A percentile compares a stretch with the other conserved stretches of the same genome.
These are phyloP conservation scores for Gigaspora rosea DNA, from an alignment of 192 early-diverging fungal genomes.

Conservation along the genomic window DNA sequence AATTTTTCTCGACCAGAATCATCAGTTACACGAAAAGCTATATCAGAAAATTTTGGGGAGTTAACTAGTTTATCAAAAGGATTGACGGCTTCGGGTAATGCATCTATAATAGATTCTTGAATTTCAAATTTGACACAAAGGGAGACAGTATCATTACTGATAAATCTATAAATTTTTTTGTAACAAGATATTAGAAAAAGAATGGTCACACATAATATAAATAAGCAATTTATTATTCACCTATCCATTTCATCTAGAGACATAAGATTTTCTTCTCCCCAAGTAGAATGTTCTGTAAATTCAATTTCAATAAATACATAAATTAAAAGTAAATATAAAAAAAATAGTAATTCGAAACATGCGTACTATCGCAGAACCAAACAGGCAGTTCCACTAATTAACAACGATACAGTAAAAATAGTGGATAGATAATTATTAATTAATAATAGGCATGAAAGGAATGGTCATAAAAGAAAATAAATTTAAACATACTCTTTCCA, in stretches of 20 bases:
- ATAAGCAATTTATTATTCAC: background rate
- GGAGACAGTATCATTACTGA: constrained; percentile 34
- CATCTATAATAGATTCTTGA: constrained; percentile 33
- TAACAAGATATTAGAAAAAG: too few relatives aligned
- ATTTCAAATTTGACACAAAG: constrained; percentile 41
- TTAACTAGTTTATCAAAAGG: constrained; percentile 33
- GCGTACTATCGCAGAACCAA: constrained; percentile 38
- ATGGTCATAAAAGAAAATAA: too few relatives aligned
- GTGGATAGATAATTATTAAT: too few relatives aligned
- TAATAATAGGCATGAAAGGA: too few relatives aligned
- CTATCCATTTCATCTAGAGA: constrained; percentile 36
- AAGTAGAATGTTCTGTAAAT: constrained; percentile 34
- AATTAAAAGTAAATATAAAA: too few relatives aligned
- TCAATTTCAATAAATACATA: too few relatives aligned
- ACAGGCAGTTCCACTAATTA: constrained; percentile 34
- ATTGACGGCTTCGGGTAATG: constrained; percentile 5
- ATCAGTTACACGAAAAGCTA: constrained; percentile 35
- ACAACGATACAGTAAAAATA: too few relatives aligned
- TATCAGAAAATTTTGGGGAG: constrained; percentile 35
- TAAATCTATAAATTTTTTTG: constrained; percentile 28
- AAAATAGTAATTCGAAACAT: too few relatives aligned
- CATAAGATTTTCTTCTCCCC: constrained; percentile 38
- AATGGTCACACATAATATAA: background rate
- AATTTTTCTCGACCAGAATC: constrained; percentile 15
- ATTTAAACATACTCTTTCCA: constrained; percentile 34